Evolutionary conservation across 768 basidiomycete species (phyloP), one percentile per base, ranked within the genome.

Genomic region (Kwoniella bestiolae): DNA sequence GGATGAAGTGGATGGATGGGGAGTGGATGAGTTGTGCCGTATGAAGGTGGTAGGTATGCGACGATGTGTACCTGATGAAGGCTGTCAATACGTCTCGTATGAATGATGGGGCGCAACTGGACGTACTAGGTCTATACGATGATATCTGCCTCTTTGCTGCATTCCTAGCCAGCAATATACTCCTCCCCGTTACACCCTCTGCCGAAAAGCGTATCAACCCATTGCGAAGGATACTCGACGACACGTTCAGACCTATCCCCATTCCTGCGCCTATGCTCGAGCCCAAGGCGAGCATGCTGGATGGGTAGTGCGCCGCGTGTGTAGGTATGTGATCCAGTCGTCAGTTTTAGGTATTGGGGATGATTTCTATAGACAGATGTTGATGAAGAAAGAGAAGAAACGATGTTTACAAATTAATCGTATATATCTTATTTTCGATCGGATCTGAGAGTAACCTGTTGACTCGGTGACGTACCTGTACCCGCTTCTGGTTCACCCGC

Each of bases 11-110:
- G 41, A 28, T 6, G 56, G 21, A 32, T 12, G 28, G 23, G 55
- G 0, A 5, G 55, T 26, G 4, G 34, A 55, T 55, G 52, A 55
- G 32, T 55, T 35, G 34, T 35, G 52, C 52, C 52, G 52, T 55
- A 55, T 55, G 38, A 41, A 41, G 38, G 12, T 16, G 18, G 38
- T 41, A 41, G 38, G 38, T 41, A 41, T 41, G 38, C 38, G 38
- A 8, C 38, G 38, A 16, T 41, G 12, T 41, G 18, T 16, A 8
- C 38, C 38, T 41, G 38, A 14, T 14, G 12, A 18, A 14, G 18
- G 18, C 18, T 41, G 38, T 41, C 38, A 41, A 18, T 41, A 41
- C 38, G 18, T 5, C 8, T 18, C 12, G 38, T 41, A 41, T 41
- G 18, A 8, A 3, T 18, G 12, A 0, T 11, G 18, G 38, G 5